phyloP scores from a whole-genome alignment of 495 filamentous ascomycete species.

The Xylaria palmicola region DNA sequence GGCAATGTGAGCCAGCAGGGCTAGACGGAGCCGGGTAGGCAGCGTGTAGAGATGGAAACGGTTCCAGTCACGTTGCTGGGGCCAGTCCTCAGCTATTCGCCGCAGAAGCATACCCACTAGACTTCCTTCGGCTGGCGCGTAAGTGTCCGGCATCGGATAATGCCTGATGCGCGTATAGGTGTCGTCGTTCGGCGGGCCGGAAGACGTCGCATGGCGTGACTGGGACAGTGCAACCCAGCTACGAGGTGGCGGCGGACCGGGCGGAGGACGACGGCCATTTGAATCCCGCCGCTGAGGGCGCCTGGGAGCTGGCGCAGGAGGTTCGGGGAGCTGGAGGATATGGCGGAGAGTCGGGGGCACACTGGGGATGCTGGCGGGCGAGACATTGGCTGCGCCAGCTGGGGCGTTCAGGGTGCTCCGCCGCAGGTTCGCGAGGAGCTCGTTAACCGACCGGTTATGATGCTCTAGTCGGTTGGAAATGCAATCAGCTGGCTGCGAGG shows the following conservation, averaged over 20 bases:
- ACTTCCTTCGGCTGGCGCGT: constrained; percentile 43
- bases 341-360: constrained; percentile 52
- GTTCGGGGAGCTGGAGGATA: constrained; percentile 69
- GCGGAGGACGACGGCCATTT: constrained; percentile 47
- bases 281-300: constrained; percentile 45
- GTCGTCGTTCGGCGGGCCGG: constrained; percentile 1
- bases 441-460: constrained; percentile 46
- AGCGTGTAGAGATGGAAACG: constrained; percentile 64
- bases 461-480: constrained; percentile 10
- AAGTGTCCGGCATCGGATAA: constrained; percentile 36
- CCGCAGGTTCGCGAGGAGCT: constrained; percentile 49
- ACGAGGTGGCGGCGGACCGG: constrained; percentile 68
- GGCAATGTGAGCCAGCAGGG: constrained; percentile 63
- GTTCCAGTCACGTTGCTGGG: constrained; percentile 64
- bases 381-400: constrained; percentile 11
- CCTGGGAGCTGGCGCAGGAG: constrained; percentile 64
- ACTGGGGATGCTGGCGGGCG: constrained; percentile 33
- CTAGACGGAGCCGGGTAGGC: constrained; percentile 58
- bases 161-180: constrained; percentile 10
- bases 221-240: constrained; percentile 59
- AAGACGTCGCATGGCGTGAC: constrained; percentile 24
- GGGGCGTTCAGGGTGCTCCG: constrained; percentile 33
- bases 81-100: constrained; percentile 66
- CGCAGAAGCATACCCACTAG: constrained; percentile 60
- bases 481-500: constrained; percentile 11